Evolutionary conservation across 371 early-diverging fungal species (phyloP), one percentile per base, ranked within the genome.

Genomic region (Mortierella sp.): DNA sequence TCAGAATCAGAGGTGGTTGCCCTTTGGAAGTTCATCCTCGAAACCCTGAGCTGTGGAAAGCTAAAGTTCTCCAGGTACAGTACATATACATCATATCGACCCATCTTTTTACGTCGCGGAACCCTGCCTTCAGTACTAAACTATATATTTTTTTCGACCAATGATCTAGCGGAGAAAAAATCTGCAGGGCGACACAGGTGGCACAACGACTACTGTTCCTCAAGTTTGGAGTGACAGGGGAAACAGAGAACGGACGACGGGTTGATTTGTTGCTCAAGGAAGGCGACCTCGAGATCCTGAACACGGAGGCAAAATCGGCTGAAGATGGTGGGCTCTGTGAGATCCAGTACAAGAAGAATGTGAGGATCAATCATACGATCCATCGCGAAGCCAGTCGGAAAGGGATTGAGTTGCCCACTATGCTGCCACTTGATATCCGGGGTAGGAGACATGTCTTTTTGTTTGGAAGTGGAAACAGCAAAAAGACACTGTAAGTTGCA

Each of bases 201-300:
- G 76, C 76, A n/a, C 60, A 75, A 54, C 65, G 54, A 3, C 48
- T 46, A 41, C 5, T 75, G 32, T 60, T 70, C 38, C 65, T 65
- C 8, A 41, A 38, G 27, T 76, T 76, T 76, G 76, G 76, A n/a
- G 56, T 76, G 3, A 65, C 60, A 38, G 65, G 65, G 38, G 76
- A 75, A 68, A 75, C 76, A 8, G 70, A 70, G 29, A 70, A 46
- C 35, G 76, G 76, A 0, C 70, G 76, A 41, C 11, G 54, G 6
- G 65, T 65, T n/a, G 76, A 75, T 24, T 70, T 75, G 35, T 21
- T 75, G 12, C 24, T 75, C 24, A 58, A 32, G 51, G 51, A 63
- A 7, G 76, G 70, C 10, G 70, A 75, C 24, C 65, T 75, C 2
- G 76, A 75, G 70, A 70, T 70, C n/a, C 76, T 76, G 51, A 76